Conservation (phyloP, 2,329 filamentous ascomycete genomes). For the Pseudogymnoascus sp. region DNA sequence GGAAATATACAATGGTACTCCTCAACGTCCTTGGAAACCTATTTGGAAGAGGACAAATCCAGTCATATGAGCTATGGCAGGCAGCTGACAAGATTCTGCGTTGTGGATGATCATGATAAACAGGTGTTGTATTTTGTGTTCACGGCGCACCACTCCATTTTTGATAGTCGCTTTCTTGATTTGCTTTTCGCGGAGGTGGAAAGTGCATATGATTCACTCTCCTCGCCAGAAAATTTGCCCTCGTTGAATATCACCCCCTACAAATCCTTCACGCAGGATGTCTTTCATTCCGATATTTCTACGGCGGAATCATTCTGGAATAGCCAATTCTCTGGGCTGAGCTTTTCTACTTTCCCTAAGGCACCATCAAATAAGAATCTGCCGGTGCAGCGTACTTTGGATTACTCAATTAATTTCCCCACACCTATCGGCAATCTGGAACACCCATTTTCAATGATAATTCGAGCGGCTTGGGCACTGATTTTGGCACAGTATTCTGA, state of each 20-base stretch:
- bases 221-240: neutral
- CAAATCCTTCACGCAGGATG: neutral
- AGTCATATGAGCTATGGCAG: neutral
- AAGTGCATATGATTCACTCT: neutral
- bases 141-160: slow-evolving; percentile 7
- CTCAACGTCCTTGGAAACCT: neutral
- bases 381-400: neutral
- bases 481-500: slow-evolving; percentile 32
- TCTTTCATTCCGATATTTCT: neutral
- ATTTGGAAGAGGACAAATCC: neutral
- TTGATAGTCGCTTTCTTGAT: neutral
- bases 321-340: neutral
- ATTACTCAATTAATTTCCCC: neutral
- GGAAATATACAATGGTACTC: neutral
- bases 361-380: neutral
- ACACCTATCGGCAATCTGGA: neutral
- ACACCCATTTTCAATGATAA: slow-evolving; percentile 26
- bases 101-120: neutral
- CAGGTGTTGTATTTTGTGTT: neutral
- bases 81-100: neutral
- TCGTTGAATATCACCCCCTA: neutral
- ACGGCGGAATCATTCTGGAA: neutral
- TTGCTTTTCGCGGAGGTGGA: neutral
- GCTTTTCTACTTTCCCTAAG: neutral
- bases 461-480: slow-evolving; percentile 35